Base-by-base conservation (phyloP, 148 eudicot genomes). In the Nepenthes gracilis region DNA sequence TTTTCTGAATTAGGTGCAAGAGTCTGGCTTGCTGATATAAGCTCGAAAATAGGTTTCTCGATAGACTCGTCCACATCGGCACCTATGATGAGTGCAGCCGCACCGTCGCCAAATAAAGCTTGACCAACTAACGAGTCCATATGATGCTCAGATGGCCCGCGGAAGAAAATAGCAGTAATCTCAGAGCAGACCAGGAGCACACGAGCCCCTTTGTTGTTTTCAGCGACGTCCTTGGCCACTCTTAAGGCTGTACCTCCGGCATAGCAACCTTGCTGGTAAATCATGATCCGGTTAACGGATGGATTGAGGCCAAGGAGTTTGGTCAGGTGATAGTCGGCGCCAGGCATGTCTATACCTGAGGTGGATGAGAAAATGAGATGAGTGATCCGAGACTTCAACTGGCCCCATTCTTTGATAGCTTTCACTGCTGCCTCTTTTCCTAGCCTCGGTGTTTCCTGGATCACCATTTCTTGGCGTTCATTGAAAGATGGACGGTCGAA, bases 311-410 rank as follows among this genome's bases (percentile, higher is more conserved):
- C 23, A 0, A 23, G 23, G 23, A 23, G 23, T 23, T 23, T 23
- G 23, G 23, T 23, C 23, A 23, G 23, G 23, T 23, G 23, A 23
- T 23, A 64, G 35, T 64, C 67, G 0, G 35, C 33, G n/a, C 67
- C 67, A 3, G 67, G 67, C 58, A 53, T 64, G 58, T 64, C 59
- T 33, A 49, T 33, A 13, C 59, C 58, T 8, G 67, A 14, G 67
- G 50, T 53, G 33, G 67, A 47, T 34, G 55, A 35, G 58, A 64
- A 64, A 12, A 64, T 38, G 47, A 64, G 58, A 48, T 64, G 67
- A 4, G 67, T 64, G 59, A 64, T 64, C 34, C 34, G 15, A 0
- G 67, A 64, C 34, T 53, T 64, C 23, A 23, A 23, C 23, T 23
- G 23, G 0, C 23, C 23, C 23, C 23, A 23, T 23, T 23, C 23